Percentiles rank a stretch among this genome's conserved stretches.
Evolutionary conservation across 177 flowering plant genomes (phyloP).

Genomic region (Vitis hybrid): DNA sequence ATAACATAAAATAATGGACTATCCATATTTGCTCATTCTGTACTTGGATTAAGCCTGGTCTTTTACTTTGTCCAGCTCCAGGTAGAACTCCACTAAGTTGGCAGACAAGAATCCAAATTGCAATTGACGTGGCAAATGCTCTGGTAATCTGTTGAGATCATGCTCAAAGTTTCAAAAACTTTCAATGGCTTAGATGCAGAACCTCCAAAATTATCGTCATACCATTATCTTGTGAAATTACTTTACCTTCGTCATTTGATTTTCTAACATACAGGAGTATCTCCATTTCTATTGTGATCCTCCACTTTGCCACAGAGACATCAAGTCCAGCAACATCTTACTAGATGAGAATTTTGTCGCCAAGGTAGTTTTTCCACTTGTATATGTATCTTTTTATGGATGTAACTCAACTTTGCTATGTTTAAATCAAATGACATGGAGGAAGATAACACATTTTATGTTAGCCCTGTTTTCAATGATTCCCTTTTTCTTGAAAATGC

Average conservation of each 20-base stretch:
- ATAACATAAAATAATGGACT: neutral
- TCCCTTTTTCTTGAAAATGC: neutral
- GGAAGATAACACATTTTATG: neutral
- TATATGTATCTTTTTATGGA: neutral
- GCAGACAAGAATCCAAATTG: constrained; percentile 83
- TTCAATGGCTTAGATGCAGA: neutral
- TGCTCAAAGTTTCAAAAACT: neutral
- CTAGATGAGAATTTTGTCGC: constrained; percentile 85
- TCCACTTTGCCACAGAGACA: constrained; percentile 96
- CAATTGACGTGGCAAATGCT: constrained; percentile 96
- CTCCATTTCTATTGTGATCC: constrained; percentile 98
- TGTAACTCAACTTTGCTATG: too few relatives aligned
- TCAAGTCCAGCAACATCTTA: constrained; percentile 94
- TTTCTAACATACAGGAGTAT: constrained; percentile 69
- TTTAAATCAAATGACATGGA: neutral
- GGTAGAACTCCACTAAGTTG: constrained; percentile 72
- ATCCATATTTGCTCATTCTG: neutral
- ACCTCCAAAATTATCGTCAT: neutral
- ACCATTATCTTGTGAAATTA: neutral
- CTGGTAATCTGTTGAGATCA: constrained; percentile 48
- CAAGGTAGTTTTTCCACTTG: constrained; percentile 49
- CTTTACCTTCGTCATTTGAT: constrained; percentile 5
- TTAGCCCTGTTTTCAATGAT: neutral
- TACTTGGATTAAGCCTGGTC: neutral
- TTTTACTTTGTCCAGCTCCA: constrained; percentile 46